A percentile compares a stretch with the other conserved stretches of the same genome.
These are phyloP conservation scores for Grosmannia penicillata DNA, from an alignment of 2,329 filamentous ascomycete genomes.

Conservation along the genomic window DNA sequence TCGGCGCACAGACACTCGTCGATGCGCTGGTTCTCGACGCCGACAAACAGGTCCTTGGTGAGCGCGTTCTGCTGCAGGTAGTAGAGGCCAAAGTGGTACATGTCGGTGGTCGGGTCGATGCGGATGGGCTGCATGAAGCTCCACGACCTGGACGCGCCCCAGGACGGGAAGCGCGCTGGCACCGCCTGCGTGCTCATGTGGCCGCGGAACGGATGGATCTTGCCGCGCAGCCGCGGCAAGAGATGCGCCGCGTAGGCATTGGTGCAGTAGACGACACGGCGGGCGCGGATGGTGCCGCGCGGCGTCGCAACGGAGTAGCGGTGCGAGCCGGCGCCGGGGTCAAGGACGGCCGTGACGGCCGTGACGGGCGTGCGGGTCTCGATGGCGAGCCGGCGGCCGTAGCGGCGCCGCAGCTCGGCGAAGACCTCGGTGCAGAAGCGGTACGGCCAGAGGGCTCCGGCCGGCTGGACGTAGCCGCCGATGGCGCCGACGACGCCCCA, in stretches of 20 bases:
- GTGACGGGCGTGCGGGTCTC: slow-evolving; percentile 23
- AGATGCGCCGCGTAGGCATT: slow-evolving; percentile 38
- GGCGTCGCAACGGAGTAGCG: slow-evolving; percentile 29
- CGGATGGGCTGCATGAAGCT: background rate
- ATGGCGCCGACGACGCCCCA: background rate
- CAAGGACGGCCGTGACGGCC: slow-evolving; percentile 11
- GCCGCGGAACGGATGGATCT: slow-evolving; percentile 27
- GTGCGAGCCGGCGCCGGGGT: slow-evolving; percentile 9
- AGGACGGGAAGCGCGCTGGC: slow-evolving; percentile 10
- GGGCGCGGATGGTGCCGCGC: slow-evolving; percentile 27
- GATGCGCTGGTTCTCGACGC: slow-evolving; percentile 5
- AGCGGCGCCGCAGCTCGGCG: slow-evolving; percentile 15
- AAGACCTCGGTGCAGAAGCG: slow-evolving; percentile 21
- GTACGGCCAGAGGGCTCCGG: slow-evolving; percentile 25
- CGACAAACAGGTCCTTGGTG: slow-evolving; percentile 7
- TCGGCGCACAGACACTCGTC: slow-evolving; percentile 5
- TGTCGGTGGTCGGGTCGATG: background rate
- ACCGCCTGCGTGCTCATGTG: slow-evolving; percentile 31
- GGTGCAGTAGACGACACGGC: slow-evolving; percentile 41
- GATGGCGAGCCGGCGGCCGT: slow-evolving; percentile 22
- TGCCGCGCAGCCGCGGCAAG: slow-evolving; percentile 30
- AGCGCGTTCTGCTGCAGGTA: slow-evolving; percentile 7
- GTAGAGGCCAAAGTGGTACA: slow-evolving; percentile 3
- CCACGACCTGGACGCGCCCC: slow-evolving; percentile 9
- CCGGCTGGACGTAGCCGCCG: slow-evolving; percentile 10